These are phyloP conservation scores for Sclerotiophoma versabilis DNA, from an alignment of 2,329 filamentous ascomycete genomes.

Conservation along the genomic window DNA sequence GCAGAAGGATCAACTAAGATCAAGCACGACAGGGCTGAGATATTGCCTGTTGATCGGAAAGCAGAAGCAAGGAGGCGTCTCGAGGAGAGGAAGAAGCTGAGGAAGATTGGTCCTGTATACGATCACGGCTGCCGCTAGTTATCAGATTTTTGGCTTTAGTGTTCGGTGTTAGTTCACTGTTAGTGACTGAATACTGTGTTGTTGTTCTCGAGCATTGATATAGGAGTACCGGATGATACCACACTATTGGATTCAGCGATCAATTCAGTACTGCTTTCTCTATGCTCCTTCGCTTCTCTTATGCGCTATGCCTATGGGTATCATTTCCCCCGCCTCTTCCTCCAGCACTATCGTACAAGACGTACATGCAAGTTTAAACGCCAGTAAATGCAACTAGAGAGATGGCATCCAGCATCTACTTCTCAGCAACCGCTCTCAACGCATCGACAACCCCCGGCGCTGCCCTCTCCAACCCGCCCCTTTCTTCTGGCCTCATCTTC, in stretches of 20 bases:
- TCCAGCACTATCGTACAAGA: not conserved
- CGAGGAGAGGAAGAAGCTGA: slow-evolving; percentile 37
- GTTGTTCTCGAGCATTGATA: slow-evolving; percentile 14
- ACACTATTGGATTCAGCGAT: slow-evolving; percentile 5
- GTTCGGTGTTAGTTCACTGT: not conserved
- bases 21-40: slow-evolving; percentile 28
- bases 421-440: slow-evolving; percentile 60
- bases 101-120: slow-evolving; percentile 23
- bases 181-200: not conserved
- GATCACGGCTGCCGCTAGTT: not conserved
- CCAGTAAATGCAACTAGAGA: not conserved
- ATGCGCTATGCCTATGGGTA: slow-evolving; percentile 4
- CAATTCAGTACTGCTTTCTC: not conserved
- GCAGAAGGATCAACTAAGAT: slow-evolving; percentile 31
- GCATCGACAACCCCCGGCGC: slow-evolving; percentile 59
- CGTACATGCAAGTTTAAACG: not conserved
- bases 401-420: slow-evolving; percentile 21
- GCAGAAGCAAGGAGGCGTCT: slow-evolving; percentile 37
- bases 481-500: slow-evolving; percentile 61
- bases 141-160: not conserved
- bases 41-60: slow-evolving; percentile 34
- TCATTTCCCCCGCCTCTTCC: not conserved
- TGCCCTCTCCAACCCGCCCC: slow-evolving; percentile 55
- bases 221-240: slow-evolving; percentile 35
- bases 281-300: not conserved